phyloP scores from a whole-genome alignment of 768 basidiomycete species.

The Lactifluus hygrophoroides region DNA sequence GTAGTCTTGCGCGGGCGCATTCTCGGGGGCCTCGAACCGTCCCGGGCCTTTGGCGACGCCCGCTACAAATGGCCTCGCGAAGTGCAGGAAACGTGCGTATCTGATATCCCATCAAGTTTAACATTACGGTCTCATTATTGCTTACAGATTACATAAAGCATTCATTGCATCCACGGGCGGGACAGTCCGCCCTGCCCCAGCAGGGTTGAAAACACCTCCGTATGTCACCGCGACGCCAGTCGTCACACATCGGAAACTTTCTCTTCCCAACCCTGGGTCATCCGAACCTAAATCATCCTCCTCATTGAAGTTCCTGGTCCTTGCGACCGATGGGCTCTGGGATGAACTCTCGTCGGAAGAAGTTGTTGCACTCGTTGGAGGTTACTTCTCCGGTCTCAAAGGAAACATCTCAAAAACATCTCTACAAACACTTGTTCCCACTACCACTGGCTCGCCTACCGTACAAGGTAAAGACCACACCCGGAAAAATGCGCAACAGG shows the following conservation, averaged over 20 bases:
- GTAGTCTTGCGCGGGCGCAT: constrained; percentile 79
- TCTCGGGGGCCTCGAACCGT: constrained; percentile 81
- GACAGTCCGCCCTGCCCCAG: constrained; percentile 50
- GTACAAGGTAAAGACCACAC: constrained; percentile 56
- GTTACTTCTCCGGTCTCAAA: constrained; percentile 64
- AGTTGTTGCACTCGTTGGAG: constrained; percentile 79
- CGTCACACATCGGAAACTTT: constrained; percentile 66
- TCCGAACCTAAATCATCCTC: constrained; percentile 24
- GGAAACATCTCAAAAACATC: constrained; percentile 53
- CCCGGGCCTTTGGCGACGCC: constrained; percentile 81
- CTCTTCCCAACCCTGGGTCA: constrained; percentile 36
- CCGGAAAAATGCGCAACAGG: constrained; percentile 29
- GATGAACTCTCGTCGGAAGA: constrained; percentile 61
- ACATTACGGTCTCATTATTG: too few relatives aligned
- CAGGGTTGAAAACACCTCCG: constrained; percentile 77
- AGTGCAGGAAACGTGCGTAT: constrained; percentile 59
- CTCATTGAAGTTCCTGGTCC: constrained; percentile 66
- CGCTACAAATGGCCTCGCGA: constrained; percentile 80
- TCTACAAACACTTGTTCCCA: constrained; percentile 48
- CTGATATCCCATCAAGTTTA: neutral
- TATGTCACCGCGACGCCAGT: constrained; percentile 84
- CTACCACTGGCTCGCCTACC: constrained; percentile 41
- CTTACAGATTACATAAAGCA: constrained; percentile 50
- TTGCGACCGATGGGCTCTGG: constrained; percentile 76
- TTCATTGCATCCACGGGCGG: constrained; percentile 58